Percentiles rank a stretch among this genome's conserved stretches.
Evolutionary conservation across 1,284 basidiomycete species (phyloP).

Genomic region (Rhizoctonia solani): DNA sequence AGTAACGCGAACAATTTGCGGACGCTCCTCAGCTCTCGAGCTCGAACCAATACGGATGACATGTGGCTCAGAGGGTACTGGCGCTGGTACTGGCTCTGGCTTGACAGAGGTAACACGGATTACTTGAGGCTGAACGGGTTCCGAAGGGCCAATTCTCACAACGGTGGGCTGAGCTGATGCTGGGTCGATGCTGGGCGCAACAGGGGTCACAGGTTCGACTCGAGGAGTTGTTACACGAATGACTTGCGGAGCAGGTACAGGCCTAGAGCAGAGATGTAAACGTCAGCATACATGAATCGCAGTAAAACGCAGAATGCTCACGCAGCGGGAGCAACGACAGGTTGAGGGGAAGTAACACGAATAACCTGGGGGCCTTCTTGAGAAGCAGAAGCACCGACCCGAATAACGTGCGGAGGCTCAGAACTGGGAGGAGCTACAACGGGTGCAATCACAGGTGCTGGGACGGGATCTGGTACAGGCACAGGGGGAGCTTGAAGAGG

Average conservation of each 20-base stretch:
- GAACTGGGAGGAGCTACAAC: neutral
- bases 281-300: neutral
- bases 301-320: too few species aligned
- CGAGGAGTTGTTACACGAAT: conserved; percentile 14
- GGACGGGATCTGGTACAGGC: too few species aligned
- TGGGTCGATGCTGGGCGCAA: neutral
- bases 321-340: too few species aligned
- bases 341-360: conserved; percentile 5
- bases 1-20: conserved; percentile 19
- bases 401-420: conserved; percentile 15
- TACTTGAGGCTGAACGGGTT: conserved; percentile 21
- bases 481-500: too few species aligned
- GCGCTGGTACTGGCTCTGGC: conserved; percentile 14
- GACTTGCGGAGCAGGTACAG: conserved; percentile 11
- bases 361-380: conserved; percentile 7
- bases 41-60: conserved; percentile 1
- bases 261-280: neutral
- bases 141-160: conserved; percentile 25
- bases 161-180: conserved; percentile 34
- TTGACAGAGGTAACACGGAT: conserved; percentile 32
- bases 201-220: neutral
- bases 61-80: conserved; percentile 20
- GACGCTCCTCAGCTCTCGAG: neutral
- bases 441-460: too few species aligned
- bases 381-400: neutral